Conservation (phyloP, 257 asterid genomes). For the Thymus mandschuricus region DNA sequence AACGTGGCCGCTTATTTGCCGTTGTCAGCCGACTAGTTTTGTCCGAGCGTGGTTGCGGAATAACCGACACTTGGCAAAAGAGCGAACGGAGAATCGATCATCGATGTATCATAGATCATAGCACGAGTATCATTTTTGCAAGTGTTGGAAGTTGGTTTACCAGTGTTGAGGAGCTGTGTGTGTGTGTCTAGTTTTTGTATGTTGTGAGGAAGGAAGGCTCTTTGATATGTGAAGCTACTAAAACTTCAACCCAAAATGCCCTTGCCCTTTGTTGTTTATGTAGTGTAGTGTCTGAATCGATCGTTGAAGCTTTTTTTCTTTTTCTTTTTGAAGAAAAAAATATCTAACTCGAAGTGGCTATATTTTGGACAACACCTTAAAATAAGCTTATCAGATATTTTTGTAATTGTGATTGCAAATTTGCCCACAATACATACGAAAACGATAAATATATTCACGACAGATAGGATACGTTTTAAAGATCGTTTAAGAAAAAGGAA, state of each 20-base stretch:
- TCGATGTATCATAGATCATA: conserved; percentile 5
- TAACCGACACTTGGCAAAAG: neutral
- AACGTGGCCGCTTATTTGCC: conserved; percentile 36
- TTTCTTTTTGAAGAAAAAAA: no score
- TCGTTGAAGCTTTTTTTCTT: neutral
- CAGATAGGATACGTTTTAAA: no score
- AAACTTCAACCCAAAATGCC: conserved; percentile 29
- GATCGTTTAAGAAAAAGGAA: no score
- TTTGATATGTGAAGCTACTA: conserved; percentile 35
- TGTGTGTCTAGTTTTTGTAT: conserved; percentile 4
- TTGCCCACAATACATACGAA: no score
- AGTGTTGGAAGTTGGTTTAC: conserved; percentile 3
- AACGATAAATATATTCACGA: no score
- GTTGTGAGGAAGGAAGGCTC: neutral
- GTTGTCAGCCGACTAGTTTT: conserved; percentile 44
- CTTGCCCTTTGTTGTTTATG: conserved; percentile 13
- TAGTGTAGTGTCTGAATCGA: conserved; percentile 4
- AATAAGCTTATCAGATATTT: no score
- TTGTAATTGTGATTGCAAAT: no score
- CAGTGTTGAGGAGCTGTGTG: neutral
- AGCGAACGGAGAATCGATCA: neutral
- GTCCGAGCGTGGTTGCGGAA: neutral
- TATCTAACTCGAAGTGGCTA: no score
- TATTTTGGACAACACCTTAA: no score
- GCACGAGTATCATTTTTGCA: conserved; percentile 1